Base-by-base conservation (phyloP, 345 rosid genomes). In the Turnera subulata region DNA sequence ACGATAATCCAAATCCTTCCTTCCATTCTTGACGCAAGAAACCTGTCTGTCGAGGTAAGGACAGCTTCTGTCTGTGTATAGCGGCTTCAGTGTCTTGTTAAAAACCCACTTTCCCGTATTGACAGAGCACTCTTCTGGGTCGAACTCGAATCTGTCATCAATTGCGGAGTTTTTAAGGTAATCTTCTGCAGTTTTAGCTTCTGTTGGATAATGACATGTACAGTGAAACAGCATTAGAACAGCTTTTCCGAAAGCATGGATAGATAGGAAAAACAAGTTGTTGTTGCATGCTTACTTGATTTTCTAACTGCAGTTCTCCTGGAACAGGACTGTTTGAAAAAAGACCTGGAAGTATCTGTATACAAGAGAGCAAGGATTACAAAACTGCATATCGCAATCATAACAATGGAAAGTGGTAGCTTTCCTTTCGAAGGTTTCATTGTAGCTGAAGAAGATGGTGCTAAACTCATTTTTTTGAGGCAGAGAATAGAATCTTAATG, bases 61-160 rank as follows among this genome's bases (percentile, higher is more conserved):
- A 71, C 98, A 92, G 56, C 84, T 80, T 55, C 61, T 67, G 53
- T 92, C 98, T 11, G 93, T 67, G 70, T 92, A 92, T 15, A 89
- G 51, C 25, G 96, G 95, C 78, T 73, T 62, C 21, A 59, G 53
- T 16, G 89, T 72, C 50, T 75, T 70, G 64, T 86, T 84, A 61
- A 73, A 89, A 47, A 83, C 86, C 98, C 96, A 92, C 55, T 83
- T 86, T 24, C 98, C 98, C 1, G 67, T 67, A 17, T 73, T 81
- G 13, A 92, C 81, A 22, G 78, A 73, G 69, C 96, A 92, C 53
- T 92, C 96, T 64, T 89, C 95, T 0, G 91, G 82, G 60, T 92
- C 93, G 33, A 86, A 92, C 53, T 92, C 95, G 39, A 86, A 89
- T 74, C 84, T 79, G 35, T 92, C 96, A 55, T 89, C 95, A 11